Conservation (phyloP, 352 stramenopile genomes). For the Globisporangium camurandrum region DNA sequence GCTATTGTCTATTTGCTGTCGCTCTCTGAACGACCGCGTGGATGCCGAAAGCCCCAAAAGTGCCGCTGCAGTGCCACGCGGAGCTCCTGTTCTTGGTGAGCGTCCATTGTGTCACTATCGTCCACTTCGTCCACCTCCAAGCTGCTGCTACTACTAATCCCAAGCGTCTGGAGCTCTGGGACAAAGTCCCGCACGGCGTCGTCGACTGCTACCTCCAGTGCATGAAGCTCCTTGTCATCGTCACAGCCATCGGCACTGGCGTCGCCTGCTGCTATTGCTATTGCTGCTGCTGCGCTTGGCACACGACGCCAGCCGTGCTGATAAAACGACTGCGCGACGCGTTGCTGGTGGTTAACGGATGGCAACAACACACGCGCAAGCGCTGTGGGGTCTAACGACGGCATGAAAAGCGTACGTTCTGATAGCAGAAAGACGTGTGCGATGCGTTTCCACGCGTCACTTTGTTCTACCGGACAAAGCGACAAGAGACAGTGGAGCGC, state of each 20-base stretch:
- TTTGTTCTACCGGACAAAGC: too few species aligned
- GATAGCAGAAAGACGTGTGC: conserved; percentile 15
- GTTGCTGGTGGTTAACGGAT: conserved; percentile 22
- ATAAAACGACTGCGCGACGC: conserved; percentile 40
- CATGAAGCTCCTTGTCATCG: conserved; percentile 5
- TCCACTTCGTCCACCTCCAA: conserved; percentile 14
- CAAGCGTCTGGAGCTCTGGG: conserved; percentile 18
- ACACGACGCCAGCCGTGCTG: conserved; percentile 30
- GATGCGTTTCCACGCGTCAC: too few species aligned
- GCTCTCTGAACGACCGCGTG: background rate
- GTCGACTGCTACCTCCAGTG: conserved; percentile 24
- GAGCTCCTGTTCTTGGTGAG: conserved; percentile 27
- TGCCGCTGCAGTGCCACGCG: conserved; percentile 44
- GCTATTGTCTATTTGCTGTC: background rate
- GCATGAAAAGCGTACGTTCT: background rate
- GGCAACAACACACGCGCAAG: conserved; percentile 30
- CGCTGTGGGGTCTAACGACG: too few species aligned
- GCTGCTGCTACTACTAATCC: background rate
- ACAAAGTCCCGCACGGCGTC: conserved; percentile 31
- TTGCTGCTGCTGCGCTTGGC: background rate
- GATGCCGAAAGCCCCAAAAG: conserved; percentile 36
- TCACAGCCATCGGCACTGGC: background rate
- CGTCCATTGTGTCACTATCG: conserved; percentile 16
- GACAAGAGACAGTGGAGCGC: conserved; percentile 46
- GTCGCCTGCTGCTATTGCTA: conserved; percentile 10